Evolutionary conservation across 257 asterid species (phyloP).

Genomic region (Rauvolfia tetraphylla): DNA sequence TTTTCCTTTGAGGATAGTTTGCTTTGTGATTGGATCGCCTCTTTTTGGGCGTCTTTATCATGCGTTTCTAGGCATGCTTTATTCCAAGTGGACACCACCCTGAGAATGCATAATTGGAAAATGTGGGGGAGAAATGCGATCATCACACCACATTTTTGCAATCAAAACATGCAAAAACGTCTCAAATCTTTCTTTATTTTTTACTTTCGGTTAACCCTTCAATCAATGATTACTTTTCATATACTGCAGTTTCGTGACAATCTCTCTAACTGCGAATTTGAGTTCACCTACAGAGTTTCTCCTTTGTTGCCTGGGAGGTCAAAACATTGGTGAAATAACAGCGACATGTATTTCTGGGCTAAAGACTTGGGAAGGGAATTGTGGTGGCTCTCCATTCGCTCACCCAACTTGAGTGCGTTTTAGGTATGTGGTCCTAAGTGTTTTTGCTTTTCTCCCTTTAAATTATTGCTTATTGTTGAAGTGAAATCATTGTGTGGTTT

Average conservation of each 20-base stretch:
- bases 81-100: conserved; percentile 27
- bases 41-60: conserved; percentile 15
- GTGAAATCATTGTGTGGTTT: conserved; percentile 10
- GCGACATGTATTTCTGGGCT: too few relatives aligned
- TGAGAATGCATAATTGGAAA: conserved; percentile 28
- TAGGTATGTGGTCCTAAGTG: conserved; percentile 5
- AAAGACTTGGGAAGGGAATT: not conserved
- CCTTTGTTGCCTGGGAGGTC: too few relatives aligned
- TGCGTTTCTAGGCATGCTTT: conserved; percentile 18
- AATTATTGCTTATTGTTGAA: conserved; percentile 10
- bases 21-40: conserved; percentile 24
- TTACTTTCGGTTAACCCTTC: not conserved
- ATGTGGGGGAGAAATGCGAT: conserved; percentile 21
- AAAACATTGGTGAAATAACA: too few relatives aligned
- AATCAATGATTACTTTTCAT: not conserved
- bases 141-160: conserved; percentile 21
- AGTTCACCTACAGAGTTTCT: too few relatives aligned
- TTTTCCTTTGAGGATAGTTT: not conserved
- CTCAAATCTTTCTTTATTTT: conserved; percentile 10
- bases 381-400: not conserved
- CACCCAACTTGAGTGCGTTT: not conserved
- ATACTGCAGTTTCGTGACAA: not conserved
- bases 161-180: conserved; percentile 14
- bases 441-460: conserved; percentile 12
- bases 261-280: too few relatives aligned